phyloP scores from a whole-genome alignment of 805 yeast species.

The Hanseniaspora mollemarum region DNA sequence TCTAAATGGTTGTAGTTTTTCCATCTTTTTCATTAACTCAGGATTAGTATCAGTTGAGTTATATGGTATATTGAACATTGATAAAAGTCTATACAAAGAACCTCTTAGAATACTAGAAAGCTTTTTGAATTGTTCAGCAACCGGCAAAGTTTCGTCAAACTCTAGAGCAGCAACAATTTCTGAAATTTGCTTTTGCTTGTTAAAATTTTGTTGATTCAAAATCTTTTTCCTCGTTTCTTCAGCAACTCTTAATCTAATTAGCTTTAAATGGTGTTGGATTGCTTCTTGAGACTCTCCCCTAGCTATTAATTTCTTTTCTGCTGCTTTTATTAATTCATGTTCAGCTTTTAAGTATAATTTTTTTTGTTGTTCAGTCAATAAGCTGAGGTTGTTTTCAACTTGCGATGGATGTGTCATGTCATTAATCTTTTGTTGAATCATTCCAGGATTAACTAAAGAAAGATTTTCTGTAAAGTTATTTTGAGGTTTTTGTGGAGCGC shows the following conservation, averaged over 20 bases:
- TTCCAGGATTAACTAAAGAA: neutral
- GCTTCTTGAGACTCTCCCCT: conserved; percentile 14
- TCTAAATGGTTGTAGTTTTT: conserved; percentile 14
- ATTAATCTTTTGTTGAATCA: conserved; percentile 9
- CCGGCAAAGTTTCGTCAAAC: conserved; percentile 2
- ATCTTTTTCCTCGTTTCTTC: conserved; percentile 14
- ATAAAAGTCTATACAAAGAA: conserved; percentile 8
- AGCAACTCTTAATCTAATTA: conserved; percentile 12
- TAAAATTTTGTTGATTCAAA: conserved; percentile 2
- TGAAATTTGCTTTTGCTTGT: neutral
- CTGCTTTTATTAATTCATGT: conserved; percentile 13
- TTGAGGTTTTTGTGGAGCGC: neutral
- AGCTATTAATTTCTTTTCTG: conserved; percentile 12
- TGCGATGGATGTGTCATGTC: conserved; percentile 7
- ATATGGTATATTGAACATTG: conserved; percentile 15
- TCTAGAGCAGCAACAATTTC: conserved; percentile 4
- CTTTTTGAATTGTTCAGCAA: conserved; percentile 13
- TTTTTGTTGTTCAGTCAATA: conserved; percentile 13
- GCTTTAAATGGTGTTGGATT: conserved; percentile 12
- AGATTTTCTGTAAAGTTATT: neutral
- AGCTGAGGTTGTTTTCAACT: conserved; percentile 3
- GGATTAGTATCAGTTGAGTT: conserved; percentile 13
- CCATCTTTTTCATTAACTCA: conserved; percentile 14
- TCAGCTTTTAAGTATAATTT: conserved; percentile 14
- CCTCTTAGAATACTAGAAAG: conserved; percentile 8